Conservation (phyloP, 2,329 filamentous ascomycete species). For the Magnaporthiopsis rhizophila region DNA sequence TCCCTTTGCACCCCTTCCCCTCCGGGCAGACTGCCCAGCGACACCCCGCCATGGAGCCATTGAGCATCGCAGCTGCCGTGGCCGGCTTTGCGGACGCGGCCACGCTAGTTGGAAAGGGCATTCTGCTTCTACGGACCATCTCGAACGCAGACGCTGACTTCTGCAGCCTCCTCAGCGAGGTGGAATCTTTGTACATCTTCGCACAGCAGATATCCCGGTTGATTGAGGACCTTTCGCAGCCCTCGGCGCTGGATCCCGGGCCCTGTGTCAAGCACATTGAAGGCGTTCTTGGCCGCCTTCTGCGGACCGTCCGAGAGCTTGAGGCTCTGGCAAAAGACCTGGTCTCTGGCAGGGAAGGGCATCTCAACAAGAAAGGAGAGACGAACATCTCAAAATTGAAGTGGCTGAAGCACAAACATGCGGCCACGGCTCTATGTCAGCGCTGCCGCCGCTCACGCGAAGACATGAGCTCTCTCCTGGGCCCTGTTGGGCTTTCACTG, state of each 20-base stretch:
- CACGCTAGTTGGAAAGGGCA: neutral
- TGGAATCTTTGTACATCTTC: neutral
- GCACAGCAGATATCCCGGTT: neutral
- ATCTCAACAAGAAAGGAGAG: neutral
- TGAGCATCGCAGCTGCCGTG: neutral
- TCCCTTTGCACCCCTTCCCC: too few relatives aligned
- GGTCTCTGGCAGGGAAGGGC: neutral
- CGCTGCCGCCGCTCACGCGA: slow-evolving; percentile 1
- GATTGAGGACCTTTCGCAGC: neutral
- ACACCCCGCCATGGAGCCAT: neutral
- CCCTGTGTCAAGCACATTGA: neutral
- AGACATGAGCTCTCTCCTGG: neutral
- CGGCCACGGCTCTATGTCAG: neutral
- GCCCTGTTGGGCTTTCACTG: neutral
- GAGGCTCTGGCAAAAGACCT: neutral
- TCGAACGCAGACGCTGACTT: neutral
- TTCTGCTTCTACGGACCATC: neutral
- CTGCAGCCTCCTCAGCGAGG: slow-evolving; percentile 3
- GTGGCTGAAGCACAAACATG: slow-evolving; percentile 1
- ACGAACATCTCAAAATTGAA: neutral
- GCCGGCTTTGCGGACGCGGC: neutral
- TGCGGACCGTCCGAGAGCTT: neutral
- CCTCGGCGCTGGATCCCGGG: neutral
- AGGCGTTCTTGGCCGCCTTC: neutral
- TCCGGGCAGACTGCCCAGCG: too few relatives aligned